Evolutionary conservation across 2,329 filamentous ascomycete genomes (phyloP), one percentile per base, ranked within the genome.

Genomic region (Elsinoe perseae): DNA sequence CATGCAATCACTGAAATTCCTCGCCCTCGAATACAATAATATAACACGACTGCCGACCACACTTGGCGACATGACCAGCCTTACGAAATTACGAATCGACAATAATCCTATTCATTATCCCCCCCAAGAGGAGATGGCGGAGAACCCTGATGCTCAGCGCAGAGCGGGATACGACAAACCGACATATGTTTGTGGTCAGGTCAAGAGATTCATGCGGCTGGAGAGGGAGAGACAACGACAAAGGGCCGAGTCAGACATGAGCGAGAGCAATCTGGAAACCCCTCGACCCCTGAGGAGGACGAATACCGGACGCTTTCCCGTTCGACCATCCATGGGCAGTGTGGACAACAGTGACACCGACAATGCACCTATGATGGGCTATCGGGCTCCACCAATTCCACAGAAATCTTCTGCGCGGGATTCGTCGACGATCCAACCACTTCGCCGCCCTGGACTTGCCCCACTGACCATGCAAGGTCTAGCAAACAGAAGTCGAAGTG

Each of bases 41-140:
- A 89, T 97, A 63, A 84, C 89, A 61, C 85, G 91, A 63, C 75
- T 97, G 16, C 92, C 92, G 1, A 74, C 87, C 5, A 91, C 88
- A 61, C 74, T 97, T 20, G 89, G 88, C 56, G 90, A 95, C 61
- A 95, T 96, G 87, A 84, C 80, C 57, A 93, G 89, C 56, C 74
- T 97, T 58, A 88, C 92, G 67, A 87, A 95, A 62, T 77, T 97
- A 57, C 95, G 95, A 70, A 82, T 96, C 32, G 87, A 92, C 57
- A 89, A 89, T 44, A 96, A 96, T 64, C 88, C 88, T 7, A 80
- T 96, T 58, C 81, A 79, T 58, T 92, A 92, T 64, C 90, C 90
- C 2, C 85, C 76, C 5, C 68, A 68, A 1, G 73, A 77, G 7
- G 68, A 73, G 28, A 72, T 68, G 63, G 68, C 68, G 30, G 70